Percentiles rank a stretch among this genome's conserved stretches.
phyloP scores from a whole-genome alignment of 2,329 filamentous ascomycete genomes.

The Apiospora marii region DNA sequence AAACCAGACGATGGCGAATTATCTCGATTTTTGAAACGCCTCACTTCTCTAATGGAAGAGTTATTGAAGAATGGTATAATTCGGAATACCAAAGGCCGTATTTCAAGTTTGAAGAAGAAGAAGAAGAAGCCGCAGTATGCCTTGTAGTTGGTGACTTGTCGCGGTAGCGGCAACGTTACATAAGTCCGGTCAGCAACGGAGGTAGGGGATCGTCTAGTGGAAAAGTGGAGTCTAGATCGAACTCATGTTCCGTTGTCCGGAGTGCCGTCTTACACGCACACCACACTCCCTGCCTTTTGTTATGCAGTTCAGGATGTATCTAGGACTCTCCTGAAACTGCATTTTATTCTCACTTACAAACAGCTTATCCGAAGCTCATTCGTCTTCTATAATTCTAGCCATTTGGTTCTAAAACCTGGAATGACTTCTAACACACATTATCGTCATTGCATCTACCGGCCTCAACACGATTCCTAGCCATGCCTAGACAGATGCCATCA shows the following conservation, averaged over 20 bases:
- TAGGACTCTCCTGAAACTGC: no score
- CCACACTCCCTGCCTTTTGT: no score
- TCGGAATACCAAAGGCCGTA: neutral
- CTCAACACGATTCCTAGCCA: no score
- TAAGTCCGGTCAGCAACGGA: constrained; percentile 21
- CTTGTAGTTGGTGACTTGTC: neutral
- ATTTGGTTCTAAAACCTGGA: no score
- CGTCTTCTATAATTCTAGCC: no score
- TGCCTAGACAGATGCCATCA: no score
- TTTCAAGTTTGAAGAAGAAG: neutral
- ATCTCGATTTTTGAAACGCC: neutral
- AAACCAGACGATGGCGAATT: neutral
- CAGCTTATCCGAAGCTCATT: no score
- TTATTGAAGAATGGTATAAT: neutral
- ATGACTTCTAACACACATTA: no score
- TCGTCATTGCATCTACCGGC: no score
- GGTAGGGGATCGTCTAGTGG: neutral
- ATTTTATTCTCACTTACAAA: no score
- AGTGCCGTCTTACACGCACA: neutral
- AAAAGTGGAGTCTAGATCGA: neutral
- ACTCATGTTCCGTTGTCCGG: neutral
- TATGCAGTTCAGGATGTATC: no score
- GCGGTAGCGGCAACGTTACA: neutral
- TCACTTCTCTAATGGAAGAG: neutral
- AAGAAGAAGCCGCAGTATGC: neutral